These are phyloP conservation scores for Cornus suecica DNA, from an alignment of 148 eudicot species.

Conservation along the genomic window DNA sequence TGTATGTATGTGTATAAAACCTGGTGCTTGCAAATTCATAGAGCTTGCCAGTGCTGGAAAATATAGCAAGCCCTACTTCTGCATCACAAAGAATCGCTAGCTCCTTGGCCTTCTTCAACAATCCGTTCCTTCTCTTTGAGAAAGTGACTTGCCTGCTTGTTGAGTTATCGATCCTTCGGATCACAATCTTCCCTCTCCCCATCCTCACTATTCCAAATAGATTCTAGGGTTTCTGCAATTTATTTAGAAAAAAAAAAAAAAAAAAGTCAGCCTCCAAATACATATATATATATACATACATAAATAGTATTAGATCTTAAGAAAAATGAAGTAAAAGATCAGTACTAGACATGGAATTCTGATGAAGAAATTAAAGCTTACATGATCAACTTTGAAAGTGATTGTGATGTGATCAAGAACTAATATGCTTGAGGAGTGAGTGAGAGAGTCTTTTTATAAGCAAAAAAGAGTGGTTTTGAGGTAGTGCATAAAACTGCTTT, in stretches of 20 bases:
- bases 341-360: too few species aligned
- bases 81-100: neutral
- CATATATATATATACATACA: neutral
- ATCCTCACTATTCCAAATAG: neutral
- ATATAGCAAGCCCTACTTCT: neutral
- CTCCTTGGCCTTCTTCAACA: slow-evolving; percentile 2
- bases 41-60: neutral
- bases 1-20: neutral
- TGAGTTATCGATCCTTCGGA: neutral
- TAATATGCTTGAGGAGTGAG: neutral
- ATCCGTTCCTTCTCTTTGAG: neutral
- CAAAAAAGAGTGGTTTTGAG: neutral
- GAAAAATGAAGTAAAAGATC: neutral
- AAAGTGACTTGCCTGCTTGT: neutral
- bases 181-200: neutral
- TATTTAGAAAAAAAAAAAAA: neutral
- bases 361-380: neutral
- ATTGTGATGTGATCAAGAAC: neutral
- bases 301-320: neutral
- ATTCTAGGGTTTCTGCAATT: neutral
- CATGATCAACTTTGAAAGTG: neutral
- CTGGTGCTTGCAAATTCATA: neutral
- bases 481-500: neutral
- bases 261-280: too few species aligned
- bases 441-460: neutral